phyloP scores from a whole-genome alignment of 2,329 filamentous ascomycete genomes.

The Endothia cerciana region DNA sequence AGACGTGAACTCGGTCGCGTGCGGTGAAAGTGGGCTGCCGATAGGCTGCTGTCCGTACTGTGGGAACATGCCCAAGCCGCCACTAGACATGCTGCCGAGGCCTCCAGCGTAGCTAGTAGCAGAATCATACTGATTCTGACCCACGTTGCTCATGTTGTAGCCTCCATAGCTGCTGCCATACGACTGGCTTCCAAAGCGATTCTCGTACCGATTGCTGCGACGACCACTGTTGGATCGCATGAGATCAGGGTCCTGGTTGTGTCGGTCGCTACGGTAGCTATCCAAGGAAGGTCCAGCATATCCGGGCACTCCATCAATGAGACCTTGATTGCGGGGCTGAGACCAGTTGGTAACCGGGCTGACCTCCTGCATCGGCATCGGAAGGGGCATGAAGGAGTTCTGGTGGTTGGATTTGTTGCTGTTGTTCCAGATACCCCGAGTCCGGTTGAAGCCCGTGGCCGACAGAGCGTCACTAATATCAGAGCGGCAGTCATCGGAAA shows the following conservation, averaged over 20 bases:
- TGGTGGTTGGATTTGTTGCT: conserved; percentile 47
- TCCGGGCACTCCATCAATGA: conserved; percentile 43
- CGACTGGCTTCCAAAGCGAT: conserved; percentile 37
- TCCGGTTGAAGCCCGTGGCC: conserved; percentile 54
- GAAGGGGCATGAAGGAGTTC: conserved; percentile 33
- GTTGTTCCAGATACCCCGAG: conserved; percentile 60
- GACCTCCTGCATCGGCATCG: conserved; percentile 40
- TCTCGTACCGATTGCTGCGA: conserved; percentile 53
- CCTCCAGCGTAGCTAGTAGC: conserved; percentile 32
- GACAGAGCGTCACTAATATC: conserved; percentile 61
- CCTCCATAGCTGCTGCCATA: conserved; percentile 43
- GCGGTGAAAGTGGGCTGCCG: conserved; percentile 71
- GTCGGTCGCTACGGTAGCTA: conserved; percentile 49
- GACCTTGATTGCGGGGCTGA: conserved; percentile 44
- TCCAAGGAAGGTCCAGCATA: conserved; percentile 43
- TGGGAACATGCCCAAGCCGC: conserved; percentile 48
- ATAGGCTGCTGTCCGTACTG: conserved; percentile 60
- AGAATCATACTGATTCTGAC: conserved; percentile 36
- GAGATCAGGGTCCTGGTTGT: conserved; percentile 54
- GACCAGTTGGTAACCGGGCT: conserved; percentile 52
- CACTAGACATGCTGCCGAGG: conserved; percentile 39
- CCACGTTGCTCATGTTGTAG: conserved; percentile 39
- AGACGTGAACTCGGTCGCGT: conserved; percentile 74
- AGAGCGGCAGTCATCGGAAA: conserved; percentile 58
- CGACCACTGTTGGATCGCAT: conserved; percentile 48